Conservation (phyloP, 2,329 filamentous ascomycete genomes). For the Fusarium chuoi region DNA sequence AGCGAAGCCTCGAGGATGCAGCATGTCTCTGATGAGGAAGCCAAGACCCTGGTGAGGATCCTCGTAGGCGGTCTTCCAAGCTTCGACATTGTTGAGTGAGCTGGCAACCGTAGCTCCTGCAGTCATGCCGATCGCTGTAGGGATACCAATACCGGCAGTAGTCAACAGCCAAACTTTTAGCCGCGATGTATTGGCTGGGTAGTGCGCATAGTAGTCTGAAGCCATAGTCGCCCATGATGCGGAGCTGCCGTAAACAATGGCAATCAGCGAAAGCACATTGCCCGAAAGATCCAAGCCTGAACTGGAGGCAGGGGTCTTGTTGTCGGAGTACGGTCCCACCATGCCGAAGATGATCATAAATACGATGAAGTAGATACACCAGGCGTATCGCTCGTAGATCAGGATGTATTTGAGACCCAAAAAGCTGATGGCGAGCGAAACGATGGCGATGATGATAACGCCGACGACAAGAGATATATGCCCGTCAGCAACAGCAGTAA, state of each 20-base stretch:
- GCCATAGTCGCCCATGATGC: slow-evolving; percentile 12
- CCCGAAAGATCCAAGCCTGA: slow-evolving; percentile 1
- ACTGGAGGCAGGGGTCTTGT: background rate
- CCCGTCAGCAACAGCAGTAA: background rate
- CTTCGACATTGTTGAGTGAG: slow-evolving; percentile 1
- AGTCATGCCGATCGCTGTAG: slow-evolving; percentile 5
- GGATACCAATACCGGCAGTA: slow-evolving; percentile 1
- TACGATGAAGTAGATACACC: slow-evolving; percentile 2
- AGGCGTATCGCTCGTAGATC: slow-evolving; percentile 6
- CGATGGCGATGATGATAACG: slow-evolving; percentile 2
- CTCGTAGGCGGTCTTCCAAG: background rate
- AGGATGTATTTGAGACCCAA: slow-evolving; percentile 7
- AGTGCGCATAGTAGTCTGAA: slow-evolving; percentile 12
- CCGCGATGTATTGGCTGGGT: background rate
- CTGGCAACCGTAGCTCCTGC: slow-evolving; percentile 7
- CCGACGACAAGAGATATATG: slow-evolving; percentile 6
- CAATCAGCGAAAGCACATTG: slow-evolving; percentile 2
- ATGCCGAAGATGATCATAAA: slow-evolving; percentile 12
- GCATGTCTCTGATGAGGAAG: slow-evolving; percentile 6
- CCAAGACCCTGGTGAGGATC: slow-evolving; percentile 2
- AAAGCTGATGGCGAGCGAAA: slow-evolving; percentile 12
- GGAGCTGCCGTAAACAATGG: slow-evolving; percentile 1
- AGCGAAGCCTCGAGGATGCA: slow-evolving; percentile 3
- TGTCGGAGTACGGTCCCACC: slow-evolving; percentile 6
- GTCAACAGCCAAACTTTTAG: slow-evolving; percentile 4